Evolutionary conservation across 164 flowering plant species (phyloP).

Genomic region (Vitis rupestris): DNA sequence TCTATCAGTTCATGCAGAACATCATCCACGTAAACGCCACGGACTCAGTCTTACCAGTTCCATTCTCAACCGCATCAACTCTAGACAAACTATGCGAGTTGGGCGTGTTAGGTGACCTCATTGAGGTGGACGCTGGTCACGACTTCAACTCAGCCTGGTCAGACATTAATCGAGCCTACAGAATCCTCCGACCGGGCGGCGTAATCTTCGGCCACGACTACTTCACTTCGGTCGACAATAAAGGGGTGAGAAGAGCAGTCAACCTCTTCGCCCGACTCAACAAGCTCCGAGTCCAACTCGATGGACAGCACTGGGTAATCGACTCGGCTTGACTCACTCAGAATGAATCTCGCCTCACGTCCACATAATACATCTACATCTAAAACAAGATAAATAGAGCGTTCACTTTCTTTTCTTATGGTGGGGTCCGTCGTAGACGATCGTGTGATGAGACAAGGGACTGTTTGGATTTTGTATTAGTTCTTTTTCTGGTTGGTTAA

Average conservation of each 20-base stretch:
- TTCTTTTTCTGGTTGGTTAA: too few species aligned
- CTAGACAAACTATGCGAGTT: conserved; percentile 58
- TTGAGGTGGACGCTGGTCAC: conserved; percentile 82
- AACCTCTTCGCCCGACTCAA: conserved; percentile 56
- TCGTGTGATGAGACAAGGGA: too few species aligned
- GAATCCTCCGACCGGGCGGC: conserved; percentile 65
- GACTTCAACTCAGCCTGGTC: conserved; percentile 82
- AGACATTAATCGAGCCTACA: conserved; percentile 62
- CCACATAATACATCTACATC: background rate
- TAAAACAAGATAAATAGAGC: too few species aligned
- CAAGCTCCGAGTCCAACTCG: conserved; percentile 38
- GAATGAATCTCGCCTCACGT: background rate
- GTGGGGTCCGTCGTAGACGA: too few species aligned
- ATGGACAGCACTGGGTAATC: conserved; percentile 81
- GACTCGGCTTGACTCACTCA: conserved; percentile 15
- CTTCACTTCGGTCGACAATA: conserved; percentile 45
- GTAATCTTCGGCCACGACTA: conserved; percentile 80
- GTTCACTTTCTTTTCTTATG: too few species aligned
- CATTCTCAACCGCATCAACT: conserved; percentile 57
- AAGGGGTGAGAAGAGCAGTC: conserved; percentile 71
- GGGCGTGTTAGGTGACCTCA: conserved; percentile 64
- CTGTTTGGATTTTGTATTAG: too few species aligned
- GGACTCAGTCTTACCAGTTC: conserved; percentile 48
- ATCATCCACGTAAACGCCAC: conserved; percentile 34
- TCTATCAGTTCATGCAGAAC: conserved; percentile 73